Base-by-base conservation (phyloP, 257 asterid genomes). In the Scutellaria baicalensis region DNA sequence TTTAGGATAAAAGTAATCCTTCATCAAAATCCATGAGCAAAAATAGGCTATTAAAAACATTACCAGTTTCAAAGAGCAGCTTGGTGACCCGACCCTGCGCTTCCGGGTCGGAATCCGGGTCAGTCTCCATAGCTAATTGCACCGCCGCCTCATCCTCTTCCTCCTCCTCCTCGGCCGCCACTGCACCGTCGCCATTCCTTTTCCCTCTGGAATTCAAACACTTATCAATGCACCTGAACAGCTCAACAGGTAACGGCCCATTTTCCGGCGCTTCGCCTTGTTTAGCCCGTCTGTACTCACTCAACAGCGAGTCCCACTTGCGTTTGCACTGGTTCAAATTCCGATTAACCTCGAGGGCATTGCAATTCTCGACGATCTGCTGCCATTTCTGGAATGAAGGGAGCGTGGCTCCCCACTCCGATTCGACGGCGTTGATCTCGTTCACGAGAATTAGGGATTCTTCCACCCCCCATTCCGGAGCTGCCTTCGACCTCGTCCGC, bases 381-480 rank as follows among this genome's bases (percentile, higher is more conserved):
- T 92, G 92, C 98, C 98, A 92, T 83, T 88, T 92, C 81, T 92
- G 98, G 76, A 90, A 92, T 5, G 98, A 88, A 0, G 98, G 81
- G 31, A 92, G 84, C 0, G 93, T 60, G 69, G 81, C 65, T 20
- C 89, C 86, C 91, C 95, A 88, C 71, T 93, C 98, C 6, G 84
- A 82, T 75, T 93, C 96, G 39, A 91, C 84, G 47, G 95, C 79
- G 74, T 65, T 65, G 75, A 93, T 84, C 82, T 90, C 96, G 86
- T 88, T 88, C 0, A 85, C 87, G 18, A 93, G 83, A 45, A 82
- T 64, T 16, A 88, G 68, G 72, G 92, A 77, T 74, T 93, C 98
- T 38, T 84, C 83, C 14, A 59, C 66, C 33, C 86, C 85, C 98
- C 98, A 93, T 44, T 85, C 88, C 0, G 97, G 96, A 21, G 98